These are phyloP conservation scores for Phialophora macrospora DNA, from an alignment of 2,329 filamentous ascomycete species.

Conservation along the genomic window DNA sequence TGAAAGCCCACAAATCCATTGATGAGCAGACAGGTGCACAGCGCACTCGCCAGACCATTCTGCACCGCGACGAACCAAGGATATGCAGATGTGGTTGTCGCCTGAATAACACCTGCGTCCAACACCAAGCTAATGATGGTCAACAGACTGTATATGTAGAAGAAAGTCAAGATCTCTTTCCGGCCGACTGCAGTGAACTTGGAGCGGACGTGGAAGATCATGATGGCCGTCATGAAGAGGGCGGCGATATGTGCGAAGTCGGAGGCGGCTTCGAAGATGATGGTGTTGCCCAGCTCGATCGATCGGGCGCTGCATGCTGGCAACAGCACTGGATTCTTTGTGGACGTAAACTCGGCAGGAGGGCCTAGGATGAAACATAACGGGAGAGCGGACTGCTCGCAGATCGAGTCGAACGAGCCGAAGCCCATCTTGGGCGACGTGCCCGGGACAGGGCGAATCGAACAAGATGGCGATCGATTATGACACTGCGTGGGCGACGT, in stretches of 20 bases:
- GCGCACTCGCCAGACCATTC: constrained; percentile 79
- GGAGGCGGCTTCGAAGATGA: constrained; percentile 93
- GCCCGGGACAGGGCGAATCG: constrained; percentile 10
- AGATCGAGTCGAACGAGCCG: constrained; percentile 87
- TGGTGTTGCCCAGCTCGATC: constrained; percentile 95
- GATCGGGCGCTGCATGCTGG: constrained; percentile 91
- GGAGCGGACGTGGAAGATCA: constrained; percentile 94
- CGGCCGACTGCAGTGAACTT: constrained; percentile 94
- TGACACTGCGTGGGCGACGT: neutral
- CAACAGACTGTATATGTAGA: constrained; percentile 93
- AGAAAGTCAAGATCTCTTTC: constrained; percentile 82
- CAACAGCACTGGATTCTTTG: constrained; percentile 77
- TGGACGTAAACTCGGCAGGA: constrained; percentile 58
- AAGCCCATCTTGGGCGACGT: constrained; percentile 71
- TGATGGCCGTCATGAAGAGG: constrained; percentile 89
- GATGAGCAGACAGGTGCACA: constrained; percentile 87
- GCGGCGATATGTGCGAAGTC: constrained; percentile 91
- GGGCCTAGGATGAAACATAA: constrained; percentile 85
- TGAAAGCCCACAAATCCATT: constrained; percentile 99
- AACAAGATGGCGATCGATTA: neutral
- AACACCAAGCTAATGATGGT: constrained; percentile 87
- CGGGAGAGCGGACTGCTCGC: constrained; percentile 81
- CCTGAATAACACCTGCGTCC: constrained; percentile 89
- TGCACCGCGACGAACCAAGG: constrained; percentile 92
- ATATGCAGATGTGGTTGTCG: constrained; percentile 72